Evolutionary conservation across 768 basidiomycete species (phyloP), one percentile per base, ranked within the genome.

Genomic region (Gloeophyllum trabeum): DNA sequence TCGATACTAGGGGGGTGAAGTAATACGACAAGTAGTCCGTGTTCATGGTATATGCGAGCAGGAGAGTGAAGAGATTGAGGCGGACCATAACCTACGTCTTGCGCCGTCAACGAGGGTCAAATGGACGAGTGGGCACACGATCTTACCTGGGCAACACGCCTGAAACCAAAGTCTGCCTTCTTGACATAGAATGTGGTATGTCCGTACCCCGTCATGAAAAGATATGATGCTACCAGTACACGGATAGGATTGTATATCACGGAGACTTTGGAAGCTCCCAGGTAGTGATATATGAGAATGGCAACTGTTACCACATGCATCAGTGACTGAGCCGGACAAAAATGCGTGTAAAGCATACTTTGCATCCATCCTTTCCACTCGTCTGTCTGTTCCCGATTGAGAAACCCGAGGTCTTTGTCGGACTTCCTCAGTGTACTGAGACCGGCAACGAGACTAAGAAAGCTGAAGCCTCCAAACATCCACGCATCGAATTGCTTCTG

Each of bases 361-460:
- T 96, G 91, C 91, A 96, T 96, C 91, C 91, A 96, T 3, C 91
- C 91, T 60, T 94, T 94, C 91, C 91, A 96, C 61, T 96, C 91
- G 50, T 96, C 89, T 1, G 90, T 94, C 59, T 94, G 89, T 39
- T 92, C 87, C 44, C 91, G 72, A 53, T 90, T 93, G 51, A 96
- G 64, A 61, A 92, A 88, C 0, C 91, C 91, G 40, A 84, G 61
- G 54, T 96, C 89, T 52, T 82, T 88, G 49, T 88, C 87, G 14
- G 70, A 71, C 16, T 73, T 72, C 54, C 76, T 79, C 48, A 87
- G 60, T 1, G 80, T 86, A 6, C 58, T 60, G 36, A 89, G 51
- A 3, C 90, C 91, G 16, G 69, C 59, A 6, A 50, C 62, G 21
- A 92, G 61, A 21, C 69, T 61, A 19, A 60, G 49, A n/a, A 82